phyloP scores from a whole-genome alignment of 805 yeast species.

The Lipomyces yamadae region DNA sequence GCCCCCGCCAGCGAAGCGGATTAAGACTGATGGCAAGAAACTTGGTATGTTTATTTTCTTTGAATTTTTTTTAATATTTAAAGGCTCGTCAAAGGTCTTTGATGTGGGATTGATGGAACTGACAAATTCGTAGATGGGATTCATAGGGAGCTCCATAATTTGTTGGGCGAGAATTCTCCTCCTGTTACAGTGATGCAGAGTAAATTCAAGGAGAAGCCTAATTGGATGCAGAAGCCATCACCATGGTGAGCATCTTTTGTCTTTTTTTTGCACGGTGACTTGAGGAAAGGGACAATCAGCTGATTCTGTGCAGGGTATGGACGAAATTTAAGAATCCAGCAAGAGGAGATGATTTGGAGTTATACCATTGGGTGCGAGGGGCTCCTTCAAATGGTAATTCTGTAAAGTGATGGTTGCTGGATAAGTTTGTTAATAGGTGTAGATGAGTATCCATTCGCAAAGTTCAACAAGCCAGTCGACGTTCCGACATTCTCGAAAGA shows the following conservation, averaged over 20 bases:
- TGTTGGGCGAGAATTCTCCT: constrained; percentile 91
- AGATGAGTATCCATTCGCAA: constrained; percentile 69
- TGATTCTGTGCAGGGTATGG: constrained; percentile 47
- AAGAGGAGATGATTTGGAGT: constrained; percentile 55
- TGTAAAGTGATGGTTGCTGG: not conserved
- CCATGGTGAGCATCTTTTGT: constrained; percentile 62
- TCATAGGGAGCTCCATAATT: constrained; percentile 85
- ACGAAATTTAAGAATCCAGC: constrained; percentile 63
- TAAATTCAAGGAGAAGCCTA: constrained; percentile 68
- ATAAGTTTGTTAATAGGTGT: constrained; percentile 13
- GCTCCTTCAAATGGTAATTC: constrained; percentile 42
- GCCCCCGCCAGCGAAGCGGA: constrained; percentile 40
- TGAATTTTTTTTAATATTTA: not conserved
- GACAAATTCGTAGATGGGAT: constrained; percentile 58
- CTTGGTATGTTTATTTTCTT: constrained; percentile 23
- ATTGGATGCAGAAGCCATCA: constrained; percentile 64
- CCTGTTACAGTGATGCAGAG: constrained; percentile 65
- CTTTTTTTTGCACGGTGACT: too few species aligned
- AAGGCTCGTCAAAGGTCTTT: not conserved
- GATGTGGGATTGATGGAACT: not conserved
- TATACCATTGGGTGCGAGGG: constrained; percentile 90
- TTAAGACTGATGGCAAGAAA: constrained; percentile 42
- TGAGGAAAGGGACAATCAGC: not conserved
- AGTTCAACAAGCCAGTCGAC: constrained; percentile 69
- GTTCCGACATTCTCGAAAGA: constrained; percentile 71